Evolutionary conservation across 2,329 filamentous ascomycete genomes (phyloP).

Genomic region (Trichoderma citrinoviride): DNA sequence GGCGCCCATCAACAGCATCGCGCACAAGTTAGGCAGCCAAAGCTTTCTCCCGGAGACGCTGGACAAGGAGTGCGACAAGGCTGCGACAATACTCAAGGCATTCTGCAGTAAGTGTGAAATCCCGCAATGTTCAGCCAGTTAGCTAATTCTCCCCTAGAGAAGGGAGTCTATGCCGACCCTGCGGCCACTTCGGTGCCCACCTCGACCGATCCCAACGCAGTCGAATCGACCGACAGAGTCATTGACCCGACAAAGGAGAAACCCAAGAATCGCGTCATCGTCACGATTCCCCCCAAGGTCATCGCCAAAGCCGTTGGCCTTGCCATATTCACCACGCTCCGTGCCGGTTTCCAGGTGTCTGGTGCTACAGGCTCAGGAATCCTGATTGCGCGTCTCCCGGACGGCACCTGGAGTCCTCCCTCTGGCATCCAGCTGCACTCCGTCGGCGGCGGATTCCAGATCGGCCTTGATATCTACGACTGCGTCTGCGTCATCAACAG

Average conservation of each 20-base stretch:
- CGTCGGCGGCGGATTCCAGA: slow-evolving; percentile 73
- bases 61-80: slow-evolving; percentile 89
- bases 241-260: slow-evolving; percentile 39
- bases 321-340: slow-evolving; percentile 70
- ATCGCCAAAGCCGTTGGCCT: slow-evolving; percentile 65
- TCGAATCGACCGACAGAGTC: slow-evolving; percentile 29
- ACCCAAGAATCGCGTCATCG: slow-evolving; percentile 47
- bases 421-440: slow-evolving; percentile 81
- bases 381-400: slow-evolving; percentile 58
- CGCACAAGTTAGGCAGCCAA: slow-evolving; percentile 78
- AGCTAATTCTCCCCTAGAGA: slow-evolving; percentile 37
- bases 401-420: slow-evolving; percentile 74
- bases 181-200: slow-evolving; percentile 30
- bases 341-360: slow-evolving; percentile 62
- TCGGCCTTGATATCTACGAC: slow-evolving; percentile 84
- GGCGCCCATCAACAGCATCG: slow-evolving; percentile 74
- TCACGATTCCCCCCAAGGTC: slow-evolving; percentile 57
- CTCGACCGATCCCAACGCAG: slow-evolving; percentile 34
- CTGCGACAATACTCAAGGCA: slow-evolving; percentile 74
- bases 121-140: background rate
- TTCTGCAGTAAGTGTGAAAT: slow-evolving; percentile 70
- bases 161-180: slow-evolving; percentile 50
- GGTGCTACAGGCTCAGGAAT: slow-evolving; percentile 67
- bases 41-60: slow-evolving; percentile 83
- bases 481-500: slow-evolving; percentile 86